These are phyloP conservation scores for Volvariella surrecta DNA, from an alignment of 1,284 basidiomycete genomes.

Conservation along the genomic window DNA sequence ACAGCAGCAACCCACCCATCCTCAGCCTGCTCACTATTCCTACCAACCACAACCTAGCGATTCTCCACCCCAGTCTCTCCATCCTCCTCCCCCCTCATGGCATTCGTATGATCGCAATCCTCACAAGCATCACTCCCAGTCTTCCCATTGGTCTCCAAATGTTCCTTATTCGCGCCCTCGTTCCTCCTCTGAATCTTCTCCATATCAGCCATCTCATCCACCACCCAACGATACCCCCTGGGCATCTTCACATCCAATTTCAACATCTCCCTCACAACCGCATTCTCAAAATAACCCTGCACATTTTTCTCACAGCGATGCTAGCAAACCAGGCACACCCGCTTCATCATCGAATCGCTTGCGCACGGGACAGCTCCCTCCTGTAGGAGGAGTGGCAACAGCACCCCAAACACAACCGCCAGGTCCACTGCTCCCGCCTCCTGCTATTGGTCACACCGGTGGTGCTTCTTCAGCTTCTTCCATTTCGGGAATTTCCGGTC, in stretches of 20 bases:
- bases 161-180: neutral
- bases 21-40: neutral
- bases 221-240: conserved; percentile 1
- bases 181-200: neutral
- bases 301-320: neutral
- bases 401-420: neutral
- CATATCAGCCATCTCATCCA: conserved; percentile 5
- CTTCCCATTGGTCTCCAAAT: no score
- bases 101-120: neutral
- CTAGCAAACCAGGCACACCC: conserved; percentile 1
- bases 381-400: neutral
- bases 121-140: no score
- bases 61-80: conserved; percentile 2
- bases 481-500: neutral
- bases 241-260: neutral
- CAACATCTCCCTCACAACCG: neutral
- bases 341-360: no score
- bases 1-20: conserved; percentile 8
- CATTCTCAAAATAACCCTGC: conserved; percentile 1
- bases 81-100: conserved; percentile 4
- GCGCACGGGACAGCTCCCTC: no score
- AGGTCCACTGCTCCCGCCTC: conserved; percentile 1
- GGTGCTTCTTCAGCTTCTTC: neutral
- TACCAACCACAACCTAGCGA: neutral
- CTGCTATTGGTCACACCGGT: neutral